A percentile compares a stretch with the other conserved stretches of the same genome.
These are phyloP conservation scores for Termitomyces bulborhizus DNA, from an alignment of 768 basidiomycete species.

Conservation along the genomic window DNA sequence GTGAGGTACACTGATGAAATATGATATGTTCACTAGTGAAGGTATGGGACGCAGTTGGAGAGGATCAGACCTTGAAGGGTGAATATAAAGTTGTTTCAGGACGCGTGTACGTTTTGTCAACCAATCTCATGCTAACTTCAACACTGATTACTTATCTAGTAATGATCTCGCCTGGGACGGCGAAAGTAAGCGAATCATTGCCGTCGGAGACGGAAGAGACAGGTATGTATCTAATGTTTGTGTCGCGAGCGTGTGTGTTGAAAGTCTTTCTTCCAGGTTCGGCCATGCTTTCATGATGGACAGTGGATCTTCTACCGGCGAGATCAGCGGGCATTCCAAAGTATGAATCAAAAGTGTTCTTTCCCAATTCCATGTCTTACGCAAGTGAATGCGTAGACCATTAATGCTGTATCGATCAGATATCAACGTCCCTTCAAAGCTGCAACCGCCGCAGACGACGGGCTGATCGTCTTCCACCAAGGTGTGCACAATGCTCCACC, in stretches of 20 bases:
- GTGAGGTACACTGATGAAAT: not conserved
- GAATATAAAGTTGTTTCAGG: constrained; percentile 76
- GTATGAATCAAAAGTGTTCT: constrained; percentile 26
- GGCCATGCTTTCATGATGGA: constrained; percentile 83
- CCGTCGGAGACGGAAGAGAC: constrained; percentile 88
- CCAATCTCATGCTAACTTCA: not conserved
- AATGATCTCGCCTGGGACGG: constrained; percentile 97
- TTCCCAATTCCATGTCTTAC: not conserved
- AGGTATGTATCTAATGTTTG: constrained; percentile 41
- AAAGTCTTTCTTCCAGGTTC: constrained; percentile 42
- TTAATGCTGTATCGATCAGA: constrained; percentile 87
- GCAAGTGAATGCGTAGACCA: constrained; percentile 34
- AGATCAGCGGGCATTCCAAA: constrained; percentile 88
- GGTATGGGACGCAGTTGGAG: constrained; percentile 90
- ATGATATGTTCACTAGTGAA: constrained; percentile 42
- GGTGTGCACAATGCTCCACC: constrained; percentile 33
- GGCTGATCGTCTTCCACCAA: constrained; percentile 74
- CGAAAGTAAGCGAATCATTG: constrained; percentile 93
- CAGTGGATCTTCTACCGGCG: constrained; percentile 78
- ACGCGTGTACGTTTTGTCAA: constrained; percentile 46
- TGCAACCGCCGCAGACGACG: constrained; percentile 82
- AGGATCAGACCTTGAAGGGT: constrained; percentile 76
- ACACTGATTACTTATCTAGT: constrained; percentile 29
- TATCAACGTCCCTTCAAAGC: constrained; percentile 89
- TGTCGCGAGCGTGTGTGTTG: not conserved